Base-by-base conservation (phyloP, 2,329 filamentous ascomycete species). In the Arthrocladium fulminans region DNA sequence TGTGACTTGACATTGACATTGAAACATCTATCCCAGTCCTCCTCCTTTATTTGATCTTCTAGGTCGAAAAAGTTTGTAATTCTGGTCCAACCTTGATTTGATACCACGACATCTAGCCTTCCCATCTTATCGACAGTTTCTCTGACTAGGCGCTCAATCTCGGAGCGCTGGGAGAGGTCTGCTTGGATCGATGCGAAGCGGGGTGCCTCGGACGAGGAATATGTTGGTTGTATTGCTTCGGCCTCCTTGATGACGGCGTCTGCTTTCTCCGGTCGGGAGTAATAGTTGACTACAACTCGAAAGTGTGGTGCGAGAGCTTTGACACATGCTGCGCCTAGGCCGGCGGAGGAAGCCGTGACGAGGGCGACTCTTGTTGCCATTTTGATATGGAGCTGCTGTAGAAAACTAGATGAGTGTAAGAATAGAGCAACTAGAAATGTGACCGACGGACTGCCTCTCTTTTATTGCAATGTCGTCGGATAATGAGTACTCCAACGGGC, bases 1-100 rank as follows among this genome's bases (percentile, higher is more conserved):
- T 82, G 79, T 4, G 70, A 71, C 62, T 81, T 82, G 49, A 82
- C 79, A 57, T 82, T 82, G 66, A 80, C 73, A 39, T 74, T 73
- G 56, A 77, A 81, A 53, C 73, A 75, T 4, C 61, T 62, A 55
- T 81, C 77, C 77, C 77, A 81, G 56, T 81, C 77, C 1, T 72
- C 72, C 54, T 81, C 78, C 23, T 49, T 38, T 23, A 58, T 47
- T 29, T 57, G 52, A 19, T 59, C 53, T 3, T 59, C 54, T 2
- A 61, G 39, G 35, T 60, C 52, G 51, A 59, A 55, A 39, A 61
- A 68, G 47, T 67, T 58, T n/a, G 64, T 67, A 35, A 67, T 55
- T 12, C 63, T 61, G 4, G 66, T 68, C 63, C 65, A 67, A 47
- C 65, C 66, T 3, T 58, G 60, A 38, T 68, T 68, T 29, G 57